These are phyloP conservation scores for Fusarium bulbicola DNA, from an alignment of 2,329 filamentous ascomycete genomes.

Conservation along the genomic window DNA sequence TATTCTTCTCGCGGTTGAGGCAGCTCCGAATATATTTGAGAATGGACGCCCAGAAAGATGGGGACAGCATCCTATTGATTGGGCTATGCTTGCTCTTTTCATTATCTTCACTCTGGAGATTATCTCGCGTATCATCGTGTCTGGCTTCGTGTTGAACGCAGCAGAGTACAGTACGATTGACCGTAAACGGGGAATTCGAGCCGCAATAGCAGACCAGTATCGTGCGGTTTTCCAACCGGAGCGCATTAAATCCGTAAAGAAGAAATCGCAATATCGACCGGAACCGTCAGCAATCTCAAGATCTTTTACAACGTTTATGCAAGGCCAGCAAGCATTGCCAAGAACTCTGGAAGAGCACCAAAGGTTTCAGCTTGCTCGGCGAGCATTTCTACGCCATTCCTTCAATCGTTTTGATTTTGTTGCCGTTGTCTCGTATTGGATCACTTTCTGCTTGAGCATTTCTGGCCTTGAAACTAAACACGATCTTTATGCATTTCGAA, in stretches of 20 bases:
- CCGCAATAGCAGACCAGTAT: slow-evolving; percentile 79
- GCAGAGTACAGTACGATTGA: slow-evolving; percentile 92
- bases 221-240: slow-evolving; percentile 84
- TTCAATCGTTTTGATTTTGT: slow-evolving; percentile 97
- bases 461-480: slow-evolving; percentile 72
- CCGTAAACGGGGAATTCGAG: slow-evolving; percentile 76
- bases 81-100: slow-evolving; percentile 83
- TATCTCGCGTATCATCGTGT: slow-evolving; percentile 85
- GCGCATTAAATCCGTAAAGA: slow-evolving; percentile 72
- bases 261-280: slow-evolving; percentile 56
- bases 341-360: slow-evolving; percentile 80
- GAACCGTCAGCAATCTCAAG: slow-evolving; percentile 75
- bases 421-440: slow-evolving; percentile 95
- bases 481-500: slow-evolving; percentile 90
- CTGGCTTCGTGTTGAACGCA: slow-evolving; percentile 90
- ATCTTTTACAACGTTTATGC: slow-evolving; percentile 82
- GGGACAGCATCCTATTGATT: slow-evolving; percentile 77
- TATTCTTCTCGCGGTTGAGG: slow-evolving; percentile 86
- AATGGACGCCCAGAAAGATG: slow-evolving; percentile 70
- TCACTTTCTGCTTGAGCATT: slow-evolving; percentile 79
- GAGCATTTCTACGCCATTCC: slow-evolving; percentile 91
- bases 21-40: slow-evolving; percentile 74
- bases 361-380: slow-evolving; percentile 83
- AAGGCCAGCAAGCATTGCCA: slow-evolving; percentile 64
- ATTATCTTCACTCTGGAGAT: slow-evolving; percentile 90